Evolutionary conservation across 2,329 filamentous ascomycete species (phyloP), one percentile per base, ranked within the genome.

Genomic region (Tolypocladium amazonense): DNA sequence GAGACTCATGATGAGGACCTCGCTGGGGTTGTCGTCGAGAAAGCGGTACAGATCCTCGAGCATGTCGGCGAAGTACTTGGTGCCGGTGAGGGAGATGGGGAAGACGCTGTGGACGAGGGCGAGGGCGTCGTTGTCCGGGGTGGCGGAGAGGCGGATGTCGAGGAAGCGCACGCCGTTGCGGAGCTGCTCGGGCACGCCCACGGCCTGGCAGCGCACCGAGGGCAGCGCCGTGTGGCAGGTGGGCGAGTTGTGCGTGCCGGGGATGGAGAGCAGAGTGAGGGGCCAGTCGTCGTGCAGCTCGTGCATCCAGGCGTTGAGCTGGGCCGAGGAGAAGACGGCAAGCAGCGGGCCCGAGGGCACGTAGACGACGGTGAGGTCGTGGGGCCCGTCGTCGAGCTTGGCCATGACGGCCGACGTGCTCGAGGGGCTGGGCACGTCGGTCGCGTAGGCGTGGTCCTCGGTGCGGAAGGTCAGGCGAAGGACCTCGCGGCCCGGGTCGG

Each of bases 181-280:
- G 35, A 99, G 84, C 74, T 99, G 94, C 58, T 88, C 84, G 56
- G 80, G 79, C 6, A 95, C 81, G 62, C 84, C 79, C 23, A 92
- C 90, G 39, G 89, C 87, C 76, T 99, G 94, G 74, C 94, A 97
- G 45, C 94, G 88, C 43, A 97, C 94, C 1, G 91, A 96, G 1
- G 94, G 94, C 6, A 97, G 82, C 15, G 94, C 92, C 56, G 84
- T 82, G 77, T 95, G 82, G 75, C 84, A 88, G 12, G 92, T 95
- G 8, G 94, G 90, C 23, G 89, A 90, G 76, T 99, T 97, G 79
- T 99, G 94, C 0, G 94, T 97, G 64, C 94, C 94, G 0, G 94
- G 94, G 63, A 97, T 94, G 56, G 89, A 94, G 56, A 99, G 84
- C 3, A 88, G 82, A 1, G 90, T 89, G 5, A 97, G 79, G 1